These are phyloP conservation scores for Protomyces lactucae-debilis DNA, from an alignment of 1,139 yeast species.

Conservation along the genomic window DNA sequence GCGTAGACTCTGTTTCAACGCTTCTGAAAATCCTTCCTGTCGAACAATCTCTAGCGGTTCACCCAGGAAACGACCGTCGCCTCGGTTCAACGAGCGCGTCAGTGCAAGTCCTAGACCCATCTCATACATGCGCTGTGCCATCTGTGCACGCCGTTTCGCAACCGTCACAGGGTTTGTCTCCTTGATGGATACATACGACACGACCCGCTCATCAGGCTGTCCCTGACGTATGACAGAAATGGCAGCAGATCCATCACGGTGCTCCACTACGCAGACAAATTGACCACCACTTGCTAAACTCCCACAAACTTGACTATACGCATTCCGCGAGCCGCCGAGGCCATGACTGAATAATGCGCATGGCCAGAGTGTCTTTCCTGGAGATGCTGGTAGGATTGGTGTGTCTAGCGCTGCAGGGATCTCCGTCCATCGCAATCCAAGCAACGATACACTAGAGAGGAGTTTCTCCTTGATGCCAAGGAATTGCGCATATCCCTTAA, in stretches of 20 bases:
- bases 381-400: constrained; percentile 10
- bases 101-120: constrained; percentile 29
- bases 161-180: constrained; percentile 32
- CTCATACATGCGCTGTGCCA: constrained; percentile 33
- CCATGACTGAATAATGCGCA: constrained; percentile 34
- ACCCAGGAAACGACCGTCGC: neutral
- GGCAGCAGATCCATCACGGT: constrained; percentile 33
- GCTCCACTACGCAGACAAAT: constrained; percentile 33
- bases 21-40: neutral
- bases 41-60: neutral
- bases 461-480: constrained; percentile 23
- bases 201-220: constrained; percentile 12
- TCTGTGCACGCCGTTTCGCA: constrained; percentile 32
- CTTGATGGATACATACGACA: constrained; percentile 24
- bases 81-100: constrained; percentile 14
- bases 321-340: constrained; percentile 34
- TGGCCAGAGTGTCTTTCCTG: constrained; percentile 31
- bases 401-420: constrained; percentile 30
- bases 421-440: constrained; percentile 27
- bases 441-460: constrained; percentile 25
- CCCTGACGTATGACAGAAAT: constrained; percentile 28
- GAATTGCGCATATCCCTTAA: constrained; percentile 17
- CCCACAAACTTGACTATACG: constrained; percentile 34
- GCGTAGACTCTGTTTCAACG: neutral
- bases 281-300: constrained; percentile 34